A percentile compares a stretch with the other conserved stretches of the same genome.
Conservation (phyloP, 2,329 filamentous ascomycete genomes). For the Pseudogymnoascus sp. region DNA sequence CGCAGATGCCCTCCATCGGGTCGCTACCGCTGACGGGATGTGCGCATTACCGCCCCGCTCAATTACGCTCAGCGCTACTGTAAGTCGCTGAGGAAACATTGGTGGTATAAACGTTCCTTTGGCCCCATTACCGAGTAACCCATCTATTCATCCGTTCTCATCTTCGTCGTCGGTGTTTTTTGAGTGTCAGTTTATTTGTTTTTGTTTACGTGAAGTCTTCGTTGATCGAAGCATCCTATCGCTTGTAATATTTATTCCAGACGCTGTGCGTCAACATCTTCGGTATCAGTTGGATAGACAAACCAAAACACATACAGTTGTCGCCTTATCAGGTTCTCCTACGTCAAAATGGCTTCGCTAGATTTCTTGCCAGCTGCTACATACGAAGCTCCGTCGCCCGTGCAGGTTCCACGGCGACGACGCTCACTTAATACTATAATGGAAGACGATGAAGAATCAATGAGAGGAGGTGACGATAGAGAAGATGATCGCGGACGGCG, state of each 20-base stretch:
- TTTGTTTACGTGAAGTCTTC: slow-evolving; percentile 25
- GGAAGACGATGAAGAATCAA: slow-evolving; percentile 40
- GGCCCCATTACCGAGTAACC: slow-evolving; percentile 1
- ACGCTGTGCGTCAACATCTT: slow-evolving; percentile 24
- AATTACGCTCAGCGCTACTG: slow-evolving; percentile 9
- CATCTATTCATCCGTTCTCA: slow-evolving; percentile 10
- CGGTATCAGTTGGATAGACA: slow-evolving; percentile 3
- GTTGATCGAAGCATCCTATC: slow-evolving; percentile 32
- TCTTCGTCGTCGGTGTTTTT: slow-evolving; percentile 12
- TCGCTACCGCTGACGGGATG: not conserved
- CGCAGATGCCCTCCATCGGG: not conserved
- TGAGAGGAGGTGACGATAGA: slow-evolving; percentile 25
- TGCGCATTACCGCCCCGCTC: not conserved
- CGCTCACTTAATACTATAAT: slow-evolving; percentile 56
- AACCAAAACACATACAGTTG: slow-evolving; percentile 11
- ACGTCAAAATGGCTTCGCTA: slow-evolving; percentile 27
- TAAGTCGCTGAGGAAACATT: slow-evolving; percentile 5
- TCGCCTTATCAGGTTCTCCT: not conserved
- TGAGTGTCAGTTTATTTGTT: slow-evolving; percentile 13
- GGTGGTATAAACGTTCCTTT: slow-evolving; percentile 10
- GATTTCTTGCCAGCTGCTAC: slow-evolving; percentile 39
- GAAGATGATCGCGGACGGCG: slow-evolving; percentile 27
- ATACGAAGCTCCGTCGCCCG: slow-evolving; percentile 41
- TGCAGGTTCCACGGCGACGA: slow-evolving; percentile 44
- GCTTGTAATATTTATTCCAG: slow-evolving; percentile 25